Conservation (phyloP, 495 filamentous ascomycete genomes). For the Talaromyces stipitatus region DNA sequence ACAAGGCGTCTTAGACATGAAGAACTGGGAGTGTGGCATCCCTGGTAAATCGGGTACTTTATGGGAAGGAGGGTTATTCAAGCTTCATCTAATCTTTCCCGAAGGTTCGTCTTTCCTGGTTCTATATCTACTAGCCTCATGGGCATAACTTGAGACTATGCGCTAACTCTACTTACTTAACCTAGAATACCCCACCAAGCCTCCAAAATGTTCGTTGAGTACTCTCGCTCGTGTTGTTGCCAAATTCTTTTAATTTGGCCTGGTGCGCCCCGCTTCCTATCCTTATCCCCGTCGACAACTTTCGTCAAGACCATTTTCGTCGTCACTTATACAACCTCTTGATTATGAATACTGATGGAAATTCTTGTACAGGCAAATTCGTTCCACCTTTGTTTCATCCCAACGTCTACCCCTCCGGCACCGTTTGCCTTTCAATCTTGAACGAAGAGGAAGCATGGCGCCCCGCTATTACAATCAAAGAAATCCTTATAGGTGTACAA, state of each 20-base stretch:
- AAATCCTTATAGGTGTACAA: constrained; percentile 92
- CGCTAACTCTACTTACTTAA: constrained; percentile 14
- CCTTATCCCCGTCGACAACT: neutral
- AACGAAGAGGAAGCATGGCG: constrained; percentile 99
- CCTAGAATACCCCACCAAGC: constrained; percentile 96
- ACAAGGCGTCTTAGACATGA: constrained; percentile 80
- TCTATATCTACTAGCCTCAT: neutral
- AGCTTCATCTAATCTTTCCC: constrained; percentile 85
- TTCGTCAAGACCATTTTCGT: neutral
- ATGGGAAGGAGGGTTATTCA: constrained; percentile 95
- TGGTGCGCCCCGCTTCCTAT: neutral
- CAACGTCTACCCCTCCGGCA: constrained; percentile 97
- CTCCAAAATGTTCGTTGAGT: constrained; percentile 83
- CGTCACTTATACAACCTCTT: neutral
- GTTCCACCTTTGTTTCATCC: constrained; percentile 94
- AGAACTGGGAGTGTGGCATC: constrained; percentile 93
- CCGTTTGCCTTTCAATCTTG: constrained; percentile 93
- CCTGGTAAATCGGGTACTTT: constrained; percentile 93
- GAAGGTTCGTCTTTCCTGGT: constrained; percentile 61
- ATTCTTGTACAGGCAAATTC: constrained; percentile 72
- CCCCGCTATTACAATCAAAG: constrained; percentile 95
- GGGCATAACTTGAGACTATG: neutral
- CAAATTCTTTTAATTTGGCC: neutral
- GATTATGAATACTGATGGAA: neutral
- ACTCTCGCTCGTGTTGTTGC: neutral